These are phyloP conservation scores for Diaporthe sp. DNA, from an alignment of 2,329 filamentous ascomycete species.

Conservation along the genomic window DNA sequence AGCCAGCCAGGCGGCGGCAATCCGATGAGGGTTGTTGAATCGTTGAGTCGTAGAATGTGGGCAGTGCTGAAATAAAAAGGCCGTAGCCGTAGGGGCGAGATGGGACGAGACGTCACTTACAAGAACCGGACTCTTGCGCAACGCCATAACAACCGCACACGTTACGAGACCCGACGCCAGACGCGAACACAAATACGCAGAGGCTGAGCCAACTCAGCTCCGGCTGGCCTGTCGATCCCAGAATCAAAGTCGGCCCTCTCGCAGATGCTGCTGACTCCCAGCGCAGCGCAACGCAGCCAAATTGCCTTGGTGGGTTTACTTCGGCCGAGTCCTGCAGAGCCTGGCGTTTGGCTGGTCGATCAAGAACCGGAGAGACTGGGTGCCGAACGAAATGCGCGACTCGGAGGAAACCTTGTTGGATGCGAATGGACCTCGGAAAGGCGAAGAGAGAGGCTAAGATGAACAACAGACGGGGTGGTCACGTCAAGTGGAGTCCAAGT, in stretches of 20 bases:
- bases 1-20: conserved; percentile 16
- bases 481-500: conserved; percentile 17
- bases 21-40: conserved; percentile 11
- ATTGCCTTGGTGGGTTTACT: conserved; percentile 13
- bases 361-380: neutral
- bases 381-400: neutral
- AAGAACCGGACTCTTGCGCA: conserved; percentile 33
- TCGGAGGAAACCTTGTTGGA: neutral
- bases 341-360: conserved; percentile 15
- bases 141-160: conserved; percentile 34
- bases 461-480: neutral
- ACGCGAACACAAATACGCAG: conserved; percentile 4
- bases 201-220: conserved; percentile 2
- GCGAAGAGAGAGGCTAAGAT: neutral
- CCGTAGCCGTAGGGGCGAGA: no score
- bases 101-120: conserved; percentile 35
- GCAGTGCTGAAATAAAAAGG: conserved; percentile 1
- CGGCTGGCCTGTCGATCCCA: neutral
- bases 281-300: neutral
- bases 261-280: neutral
- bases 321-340: neutral
- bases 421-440: neutral
- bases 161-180: conserved; percentile 12
- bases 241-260: neutral
- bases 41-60: conserved; percentile 1